phyloP scores from a whole-genome alignment of 1,284 basidiomycete species.

The Xerocomus amazonicus region DNA sequence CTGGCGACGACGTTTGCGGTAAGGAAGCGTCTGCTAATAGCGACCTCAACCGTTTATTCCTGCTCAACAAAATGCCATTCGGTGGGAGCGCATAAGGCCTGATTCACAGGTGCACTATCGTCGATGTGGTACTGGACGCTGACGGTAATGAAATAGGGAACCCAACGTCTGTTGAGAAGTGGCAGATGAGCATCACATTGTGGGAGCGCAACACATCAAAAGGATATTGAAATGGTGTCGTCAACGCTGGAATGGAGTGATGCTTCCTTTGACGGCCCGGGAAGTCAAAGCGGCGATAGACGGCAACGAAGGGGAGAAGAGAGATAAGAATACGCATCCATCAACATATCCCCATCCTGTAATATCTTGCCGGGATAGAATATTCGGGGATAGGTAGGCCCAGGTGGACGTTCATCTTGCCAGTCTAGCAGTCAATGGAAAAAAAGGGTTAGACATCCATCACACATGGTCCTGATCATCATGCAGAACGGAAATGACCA shows the following conservation, averaged over 20 bases:
- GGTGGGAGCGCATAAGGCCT: constrained; percentile 56
- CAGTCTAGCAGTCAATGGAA: constrained; percentile 49
- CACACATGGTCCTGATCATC: constrained; percentile 10
- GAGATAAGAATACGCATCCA: constrained; percentile 46
- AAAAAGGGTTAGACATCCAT: too few species aligned
- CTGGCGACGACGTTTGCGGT: constrained; percentile 1
- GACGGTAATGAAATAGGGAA: constrained; percentile 39
- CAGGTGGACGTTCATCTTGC: constrained; percentile 77
- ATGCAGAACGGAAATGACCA: constrained; percentile 17
- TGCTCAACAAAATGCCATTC: constrained; percentile 45
- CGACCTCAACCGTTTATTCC: constrained; percentile 48
- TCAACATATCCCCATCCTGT: constrained; percentile 77
- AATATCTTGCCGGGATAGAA: constrained; percentile 81
- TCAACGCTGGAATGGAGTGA: too few species aligned
- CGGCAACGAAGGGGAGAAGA: neutral
- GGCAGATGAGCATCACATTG: constrained; percentile 4
- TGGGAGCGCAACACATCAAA: neutral
- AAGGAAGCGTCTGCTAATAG: constrained; percentile 22
- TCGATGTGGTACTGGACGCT: constrained; percentile 30
- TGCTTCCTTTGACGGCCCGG: too few species aligned
- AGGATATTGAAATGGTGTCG: too few species aligned
- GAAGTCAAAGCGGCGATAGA: neutral
- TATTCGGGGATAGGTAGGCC: constrained; percentile 74
- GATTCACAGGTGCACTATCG: constrained; percentile 80
- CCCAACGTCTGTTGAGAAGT: constrained; percentile 40